A percentile compares a stretch with the other conserved stretches of the same genome.
phyloP scores from a whole-genome alignment of 306 rosid species.

The Calophaca sinica region DNA sequence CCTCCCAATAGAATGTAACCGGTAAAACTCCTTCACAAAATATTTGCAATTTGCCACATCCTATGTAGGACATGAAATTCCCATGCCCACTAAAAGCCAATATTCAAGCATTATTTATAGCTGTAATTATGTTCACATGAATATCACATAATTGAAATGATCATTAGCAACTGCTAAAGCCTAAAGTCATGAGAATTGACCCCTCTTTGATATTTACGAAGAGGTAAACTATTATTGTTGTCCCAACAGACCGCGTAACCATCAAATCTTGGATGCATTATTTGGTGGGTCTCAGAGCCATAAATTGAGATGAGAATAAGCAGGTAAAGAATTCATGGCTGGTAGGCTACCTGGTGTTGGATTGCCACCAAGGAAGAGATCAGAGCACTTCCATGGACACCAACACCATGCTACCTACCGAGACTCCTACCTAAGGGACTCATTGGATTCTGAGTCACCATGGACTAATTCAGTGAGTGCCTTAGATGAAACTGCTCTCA shows the following conservation, averaged over 20 bases:
- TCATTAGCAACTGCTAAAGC: neutral
- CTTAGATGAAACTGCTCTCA: slow-evolving; percentile 57
- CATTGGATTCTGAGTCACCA: slow-evolving; percentile 28
- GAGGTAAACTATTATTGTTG: slow-evolving; percentile 24
- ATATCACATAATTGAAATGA: slow-evolving; percentile 27
- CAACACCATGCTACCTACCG: neutral
- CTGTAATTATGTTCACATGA: slow-evolving; percentile 32
- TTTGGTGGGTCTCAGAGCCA: slow-evolving; percentile 23
- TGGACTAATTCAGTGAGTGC: slow-evolving; percentile 24
- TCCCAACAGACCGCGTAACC: slow-evolving; percentile 8
- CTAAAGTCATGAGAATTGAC: neutral
- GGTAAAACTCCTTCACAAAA: slow-evolving; percentile 8
- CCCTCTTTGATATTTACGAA: slow-evolving; percentile 20
- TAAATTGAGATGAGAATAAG: slow-evolving; percentile 33
- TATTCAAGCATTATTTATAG: slow-evolving; percentile 19
- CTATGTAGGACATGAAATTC: neutral
- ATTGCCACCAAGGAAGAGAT: slow-evolving; percentile 51
- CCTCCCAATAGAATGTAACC: neutral
- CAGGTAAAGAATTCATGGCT: slow-evolving; percentile 49
- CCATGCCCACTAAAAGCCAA: slow-evolving; percentile 30
- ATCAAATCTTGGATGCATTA: slow-evolving; percentile 28
- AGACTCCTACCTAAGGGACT: slow-evolving; percentile 24
- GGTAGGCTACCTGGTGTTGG: slow-evolving; percentile 72
- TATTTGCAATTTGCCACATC: slow-evolving; percentile 10
- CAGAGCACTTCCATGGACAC: neutral